Percentiles rank a stretch among this genome's conserved stretches.
These are phyloP conservation scores for Tausonia pullulans DNA, from an alignment of 1,284 basidiomycete species.

Conservation along the genomic window DNA sequence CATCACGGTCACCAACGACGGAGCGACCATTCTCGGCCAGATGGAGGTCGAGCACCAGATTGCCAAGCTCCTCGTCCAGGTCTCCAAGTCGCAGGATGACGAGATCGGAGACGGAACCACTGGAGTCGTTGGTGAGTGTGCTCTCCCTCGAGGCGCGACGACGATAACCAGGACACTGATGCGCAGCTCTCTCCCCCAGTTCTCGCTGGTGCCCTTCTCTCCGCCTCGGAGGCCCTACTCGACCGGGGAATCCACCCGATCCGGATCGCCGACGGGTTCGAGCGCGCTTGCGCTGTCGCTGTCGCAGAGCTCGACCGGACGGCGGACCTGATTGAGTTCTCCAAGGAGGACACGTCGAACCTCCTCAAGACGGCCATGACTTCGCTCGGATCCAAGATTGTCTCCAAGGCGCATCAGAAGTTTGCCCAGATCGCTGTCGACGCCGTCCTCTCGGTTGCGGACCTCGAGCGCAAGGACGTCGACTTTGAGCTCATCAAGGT, in stretches of 20 bases:
- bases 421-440: conserved; percentile 98
- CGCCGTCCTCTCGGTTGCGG: conserved; percentile 88
- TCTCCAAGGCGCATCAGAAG: conserved; percentile 88
- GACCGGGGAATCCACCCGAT: conserved; percentile 97
- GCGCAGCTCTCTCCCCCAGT: conserved; percentile 43
- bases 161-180: neutral
- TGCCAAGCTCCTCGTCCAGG: conserved; percentile 90
- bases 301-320: conserved; percentile 83
- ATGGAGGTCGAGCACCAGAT: conserved; percentile 99
- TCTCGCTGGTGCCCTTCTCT: conserved; percentile 83
- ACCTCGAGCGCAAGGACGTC: conserved; percentile 87
- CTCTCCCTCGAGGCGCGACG: neutral
- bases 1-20: conserved; percentile 98
- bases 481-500: conserved; percentile 99
- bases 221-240: conserved; percentile 53
- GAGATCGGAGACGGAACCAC: conserved; percentile 99
- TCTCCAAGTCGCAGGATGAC: conserved; percentile 96
- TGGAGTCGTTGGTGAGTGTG: conserved; percentile 79
- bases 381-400: conserved; percentile 93
- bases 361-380: conserved; percentile 92
- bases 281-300: conserved; percentile 81
- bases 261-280: conserved; percentile 95
- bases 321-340: conserved; percentile 74
- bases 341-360: conserved; percentile 68
- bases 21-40: conserved; percentile 86